Evolutionary conservation across 1,139 yeast species (phyloP).

Genomic region (Arxiozyma bovina): DNA sequence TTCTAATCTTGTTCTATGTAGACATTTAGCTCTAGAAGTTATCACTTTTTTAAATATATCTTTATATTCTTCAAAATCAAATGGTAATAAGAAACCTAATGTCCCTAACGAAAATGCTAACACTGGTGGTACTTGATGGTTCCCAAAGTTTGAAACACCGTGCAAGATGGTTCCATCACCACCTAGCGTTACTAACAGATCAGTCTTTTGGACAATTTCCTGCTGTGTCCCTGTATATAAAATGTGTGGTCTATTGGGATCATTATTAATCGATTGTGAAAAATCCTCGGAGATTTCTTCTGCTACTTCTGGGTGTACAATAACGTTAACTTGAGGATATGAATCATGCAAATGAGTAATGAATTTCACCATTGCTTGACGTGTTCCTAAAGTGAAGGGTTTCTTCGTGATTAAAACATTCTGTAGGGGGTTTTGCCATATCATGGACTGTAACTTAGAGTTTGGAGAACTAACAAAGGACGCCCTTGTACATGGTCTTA

Average conservation of each 20-base stretch:
- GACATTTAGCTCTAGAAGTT: constrained; percentile 56
- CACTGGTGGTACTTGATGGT: constrained; percentile 74
- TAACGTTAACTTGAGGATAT: constrained; percentile 64
- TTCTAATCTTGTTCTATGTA: constrained; percentile 68
- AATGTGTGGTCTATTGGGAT: constrained; percentile 28
- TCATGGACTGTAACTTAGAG: constrained; percentile 41
- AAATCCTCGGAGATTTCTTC: constrained; percentile 52
- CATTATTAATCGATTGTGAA: constrained; percentile 25
- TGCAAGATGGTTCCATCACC: constrained; percentile 92
- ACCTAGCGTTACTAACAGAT: constrained; percentile 75
- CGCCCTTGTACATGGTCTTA: constrained; percentile 26
- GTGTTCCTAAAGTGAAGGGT: constrained; percentile 64
- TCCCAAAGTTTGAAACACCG: constrained; percentile 58
- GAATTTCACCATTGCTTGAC: constrained; percentile 58
- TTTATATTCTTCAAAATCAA: constrained; percentile 55
- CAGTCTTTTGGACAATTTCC: constrained; percentile 51
- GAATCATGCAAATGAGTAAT: constrained; percentile 45
- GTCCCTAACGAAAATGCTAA: constrained; percentile 87
- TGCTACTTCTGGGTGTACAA: constrained; percentile 69
- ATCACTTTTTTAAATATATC: constrained; percentile 60
- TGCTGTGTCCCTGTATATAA: constrained; percentile 51
- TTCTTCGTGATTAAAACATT: constrained; percentile 77
- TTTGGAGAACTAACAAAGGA: constrained; percentile 40
- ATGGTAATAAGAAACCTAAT: constrained; percentile 81
- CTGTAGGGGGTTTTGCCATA: constrained; percentile 47